Evolutionary conservation across 1,284 basidiomycete genomes (phyloP).

Genomic region (Pascua sp.): DNA sequence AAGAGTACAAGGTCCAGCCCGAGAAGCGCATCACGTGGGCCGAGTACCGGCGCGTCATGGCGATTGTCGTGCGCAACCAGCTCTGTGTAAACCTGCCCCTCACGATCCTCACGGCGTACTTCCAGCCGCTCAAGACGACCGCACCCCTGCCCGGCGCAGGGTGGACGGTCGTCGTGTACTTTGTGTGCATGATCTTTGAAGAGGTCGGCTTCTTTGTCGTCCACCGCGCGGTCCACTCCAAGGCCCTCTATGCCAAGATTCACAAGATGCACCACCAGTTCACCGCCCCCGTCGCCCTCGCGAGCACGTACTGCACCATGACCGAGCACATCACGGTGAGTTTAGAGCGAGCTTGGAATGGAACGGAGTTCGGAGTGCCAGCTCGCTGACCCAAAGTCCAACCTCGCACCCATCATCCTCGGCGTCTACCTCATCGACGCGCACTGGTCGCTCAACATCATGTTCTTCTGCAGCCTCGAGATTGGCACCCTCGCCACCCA

Average conservation of each 20-base stretch:
- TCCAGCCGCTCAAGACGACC: conserved; percentile 1
- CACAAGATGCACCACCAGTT: conserved; percentile 24
- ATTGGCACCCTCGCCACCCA: conserved; percentile 19
- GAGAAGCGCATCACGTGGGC: conserved; percentile 14
- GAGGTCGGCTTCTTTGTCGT: conserved; percentile 18
- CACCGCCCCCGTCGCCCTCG: conserved; percentile 18
- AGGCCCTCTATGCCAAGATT: conserved; percentile 9
- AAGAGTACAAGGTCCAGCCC: conserved; percentile 18
- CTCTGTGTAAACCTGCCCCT: conserved; percentile 13
- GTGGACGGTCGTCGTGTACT: conserved; percentile 11
- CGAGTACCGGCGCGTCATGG: conserved; percentile 11
- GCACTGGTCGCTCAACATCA: conserved; percentile 17
- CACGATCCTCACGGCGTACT: background rate
- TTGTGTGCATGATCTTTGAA: conserved; percentile 15
- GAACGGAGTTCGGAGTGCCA: background rate
- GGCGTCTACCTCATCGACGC: conserved; percentile 9
- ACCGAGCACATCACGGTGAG: conserved; percentile 18
- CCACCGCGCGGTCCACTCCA: conserved; percentile 13
- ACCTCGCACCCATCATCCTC: conserved; percentile 16
- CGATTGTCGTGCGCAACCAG: conserved; percentile 10
- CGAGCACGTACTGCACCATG: conserved; percentile 18
- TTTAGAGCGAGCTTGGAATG: background rate
- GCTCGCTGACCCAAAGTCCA: conserved; percentile 9
- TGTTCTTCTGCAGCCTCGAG: conserved; percentile 17
- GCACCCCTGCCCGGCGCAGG: conserved; percentile 9